Evolutionary conservation across 148 eudicot species (phyloP).

Genomic region (Agrostemma githago): DNA sequence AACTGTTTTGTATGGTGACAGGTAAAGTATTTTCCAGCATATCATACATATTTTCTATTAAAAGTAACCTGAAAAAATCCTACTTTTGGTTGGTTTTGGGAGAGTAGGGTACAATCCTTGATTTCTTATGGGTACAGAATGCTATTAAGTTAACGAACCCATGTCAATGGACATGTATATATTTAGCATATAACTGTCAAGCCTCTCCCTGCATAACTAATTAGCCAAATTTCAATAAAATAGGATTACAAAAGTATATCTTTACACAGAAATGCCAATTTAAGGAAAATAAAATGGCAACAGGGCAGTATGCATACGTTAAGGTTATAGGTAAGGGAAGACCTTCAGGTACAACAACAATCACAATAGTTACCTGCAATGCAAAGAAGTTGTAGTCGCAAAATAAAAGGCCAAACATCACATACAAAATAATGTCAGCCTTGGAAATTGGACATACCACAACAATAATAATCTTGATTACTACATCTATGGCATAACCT

Average conservation of each 20-base stretch:
- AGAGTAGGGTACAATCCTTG: no score
- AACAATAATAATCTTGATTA: slow-evolving; percentile 76
- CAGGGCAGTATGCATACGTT: slow-evolving; percentile 59
- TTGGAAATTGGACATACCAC: slow-evolving; percentile 48
- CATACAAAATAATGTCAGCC: background rate
- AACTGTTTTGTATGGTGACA: no score
- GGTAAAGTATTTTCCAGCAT: no score
- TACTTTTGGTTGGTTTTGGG: no score
- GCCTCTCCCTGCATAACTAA: background rate
- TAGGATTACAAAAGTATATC: background rate
- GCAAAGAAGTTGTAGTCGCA: slow-evolving; percentile 14
- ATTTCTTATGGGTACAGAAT: no score
- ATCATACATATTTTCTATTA: no score
- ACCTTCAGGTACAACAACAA: slow-evolving; percentile 97
- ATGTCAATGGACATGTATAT: background rate
- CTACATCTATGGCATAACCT: slow-evolving; percentile 73
- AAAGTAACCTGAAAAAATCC: no score
- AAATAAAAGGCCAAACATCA: slow-evolving; percentile 2
- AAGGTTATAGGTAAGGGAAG: slow-evolving; percentile 96
- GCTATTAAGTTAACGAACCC: background rate
- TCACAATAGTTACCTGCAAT: slow-evolving; percentile 88
- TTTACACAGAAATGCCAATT: background rate
- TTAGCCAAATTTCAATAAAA: background rate
- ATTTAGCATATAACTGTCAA: background rate
- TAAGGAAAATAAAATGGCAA: background rate